Base-by-base conservation (phyloP, 2,329 filamentous ascomycete species). In the Lasiodiplodia sp. region DNA sequence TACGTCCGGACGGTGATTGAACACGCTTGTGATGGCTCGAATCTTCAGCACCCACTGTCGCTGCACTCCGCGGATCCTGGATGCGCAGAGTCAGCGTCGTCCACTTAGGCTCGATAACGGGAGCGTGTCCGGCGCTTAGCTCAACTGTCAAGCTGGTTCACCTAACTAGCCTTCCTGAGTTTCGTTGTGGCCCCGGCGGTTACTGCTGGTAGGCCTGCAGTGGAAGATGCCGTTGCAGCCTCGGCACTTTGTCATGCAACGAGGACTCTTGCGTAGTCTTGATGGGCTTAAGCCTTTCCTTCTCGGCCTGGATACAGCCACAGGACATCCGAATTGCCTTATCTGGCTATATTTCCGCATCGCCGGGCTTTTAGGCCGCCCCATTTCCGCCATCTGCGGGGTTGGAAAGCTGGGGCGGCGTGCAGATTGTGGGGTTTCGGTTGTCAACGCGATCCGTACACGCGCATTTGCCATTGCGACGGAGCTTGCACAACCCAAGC, bases 401-500 rank as follows among this genome's bases (percentile, higher is more conserved):
- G 60, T 64, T 18, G 21, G n/a, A 52, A 64, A 64, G n/a, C 60
- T 52, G 60, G 60, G 60, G 60, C 38, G 51, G 18, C 31, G 12
- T 64, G 28, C 47, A 18, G 8, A 38, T 25, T 31, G 60, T 52
- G 60, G 47, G 40, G 47, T 51, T 49, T 53, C 60, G 28, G 60
- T 21, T 52, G 37, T 52, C 28, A 16, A 18, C 47, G 47, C 47
- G n/a, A 64, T 64, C 28, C 60, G 51, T n/a, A 38, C 47, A 52
- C 44, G 52, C 44, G 60, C 12, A n/a, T n/a, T 25, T n/a, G 25
- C 38, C 11, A 37, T 10, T n/a, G 37, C 28, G 49, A 63, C 25
- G 37, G 44, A 38, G 60, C 60, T 64, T 64, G 60, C 52, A 64
- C 60, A 38, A 52, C 60, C 37, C 23, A 49, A 64, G 60, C 38